These are phyloP conservation scores for Penicillium sumatraense DNA, from an alignment of 2,329 filamentous ascomycete species.

Conservation along the genomic window DNA sequence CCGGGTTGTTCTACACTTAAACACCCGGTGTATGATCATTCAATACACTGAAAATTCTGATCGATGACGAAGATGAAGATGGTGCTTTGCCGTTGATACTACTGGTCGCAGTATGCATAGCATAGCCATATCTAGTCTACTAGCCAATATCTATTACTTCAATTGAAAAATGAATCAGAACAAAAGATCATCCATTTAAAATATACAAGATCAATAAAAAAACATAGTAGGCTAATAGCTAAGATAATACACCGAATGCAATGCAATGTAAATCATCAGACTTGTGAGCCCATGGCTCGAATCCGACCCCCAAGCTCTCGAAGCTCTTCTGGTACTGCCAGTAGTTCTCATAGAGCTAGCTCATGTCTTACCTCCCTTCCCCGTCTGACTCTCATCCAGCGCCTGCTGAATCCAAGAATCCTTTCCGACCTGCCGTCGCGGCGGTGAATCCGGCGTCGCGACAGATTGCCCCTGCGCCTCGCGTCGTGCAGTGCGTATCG, in stretches of 20 bases:
- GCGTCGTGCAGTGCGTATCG: conserved; percentile 68
- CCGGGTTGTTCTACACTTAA: conserved; percentile 32
- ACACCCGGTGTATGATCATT: conserved; percentile 41
- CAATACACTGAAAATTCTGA: conserved; percentile 48
- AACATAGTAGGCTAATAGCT: too few species aligned
- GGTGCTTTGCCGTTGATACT: too few species aligned
- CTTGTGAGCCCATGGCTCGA: too few species aligned
- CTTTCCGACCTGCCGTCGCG: conserved; percentile 45
- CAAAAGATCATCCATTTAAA: background rate
- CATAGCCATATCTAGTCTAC: too few species aligned
- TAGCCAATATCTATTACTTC: background rate
- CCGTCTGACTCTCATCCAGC: conserved; percentile 36
- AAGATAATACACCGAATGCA: conserved; percentile 2
- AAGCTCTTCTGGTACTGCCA: background rate
- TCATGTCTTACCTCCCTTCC: conserved; percentile 17
- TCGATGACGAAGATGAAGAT: conserved; percentile 27
- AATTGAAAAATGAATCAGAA: too few species aligned
- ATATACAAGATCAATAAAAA: too few species aligned
- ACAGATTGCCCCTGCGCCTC: conserved; percentile 63
- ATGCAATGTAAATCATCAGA: background rate
- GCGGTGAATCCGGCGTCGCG: conserved; percentile 34
- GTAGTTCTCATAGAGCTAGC: background rate
- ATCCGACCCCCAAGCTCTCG: too few species aligned
- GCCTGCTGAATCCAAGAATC: conserved; percentile 38
- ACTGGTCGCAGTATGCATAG: too few species aligned